Base-by-base conservation (phyloP, 257 asterid species). In the Fraxinus quadrangulata region DNA sequence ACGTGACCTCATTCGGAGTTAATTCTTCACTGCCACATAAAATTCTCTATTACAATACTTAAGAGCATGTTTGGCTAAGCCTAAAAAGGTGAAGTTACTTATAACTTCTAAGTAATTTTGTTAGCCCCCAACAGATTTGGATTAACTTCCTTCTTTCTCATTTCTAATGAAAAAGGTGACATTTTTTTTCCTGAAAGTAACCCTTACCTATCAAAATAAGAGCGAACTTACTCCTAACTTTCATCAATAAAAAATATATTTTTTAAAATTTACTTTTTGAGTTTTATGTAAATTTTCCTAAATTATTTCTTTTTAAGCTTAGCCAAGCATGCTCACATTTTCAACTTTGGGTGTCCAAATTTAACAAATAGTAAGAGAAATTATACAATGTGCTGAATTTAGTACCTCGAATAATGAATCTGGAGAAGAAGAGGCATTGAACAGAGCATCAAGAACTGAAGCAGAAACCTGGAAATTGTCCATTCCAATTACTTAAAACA, bases 371-470 rank as follows among this genome's bases (percentile, higher is more conserved):
- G 59, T 47, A 16, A 3, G 59, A 47, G 56, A 47, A 14, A 14
- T 17, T 56, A 36, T 21, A 47, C 28, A 63, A 63, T 63, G 34
- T 63, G 6, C 30, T 26, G 17, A 66, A 42, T 73, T 14, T 2
- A 71, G 72, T 75, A 90, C 91, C 95, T 90, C 89, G 82, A 89
- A 92, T 17, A 70, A 69, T 77, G 99, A 89, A 75, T 89, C 94
- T 12, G 92, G 85, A 24, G 89, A 82, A 78, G 96, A 88, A 21
- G 98, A 87, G 70, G 96, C 97, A 73, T 77, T 76, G 83, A 93
- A 84, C 4, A 95, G 87, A 73, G 89, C 85, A 82, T 95, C 97
- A 26, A 95, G 94, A 86, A 90, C 96, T 31, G 88, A 89, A 79
- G 92, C 89, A 47, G 97, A 91, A 13, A 91, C 98, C 98, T 95